phyloP scores from a whole-genome alignment of 768 basidiomycete genomes.

The Tulasnella sp. region DNA sequence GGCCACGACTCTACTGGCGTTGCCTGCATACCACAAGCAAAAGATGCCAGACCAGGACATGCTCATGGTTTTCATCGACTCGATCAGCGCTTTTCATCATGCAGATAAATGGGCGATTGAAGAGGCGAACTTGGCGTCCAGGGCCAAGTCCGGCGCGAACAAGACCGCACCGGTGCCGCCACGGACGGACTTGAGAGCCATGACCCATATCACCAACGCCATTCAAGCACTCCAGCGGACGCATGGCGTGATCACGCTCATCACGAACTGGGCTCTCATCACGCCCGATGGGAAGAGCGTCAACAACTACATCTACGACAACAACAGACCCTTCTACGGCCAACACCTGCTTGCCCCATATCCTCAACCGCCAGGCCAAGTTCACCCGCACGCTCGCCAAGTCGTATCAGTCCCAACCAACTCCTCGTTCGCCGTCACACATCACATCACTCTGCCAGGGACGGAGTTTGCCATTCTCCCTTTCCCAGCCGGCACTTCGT shows the following conservation, averaged over 20 bases:
- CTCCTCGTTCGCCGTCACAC: constrained; percentile 25
- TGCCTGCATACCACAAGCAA: constrained; percentile 42
- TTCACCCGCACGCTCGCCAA: neutral
- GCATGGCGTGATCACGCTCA: constrained; percentile 38
- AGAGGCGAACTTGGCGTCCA: constrained; percentile 18
- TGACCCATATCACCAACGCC: constrained; percentile 38
- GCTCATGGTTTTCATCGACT: constrained; percentile 61
- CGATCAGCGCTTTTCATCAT: constrained; percentile 70
- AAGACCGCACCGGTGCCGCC: neutral
- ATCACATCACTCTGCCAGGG: constrained; percentile 30
- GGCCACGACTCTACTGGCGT: constrained; percentile 48
- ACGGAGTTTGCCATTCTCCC: constrained; percentile 1
- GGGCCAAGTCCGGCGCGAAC: neutral
- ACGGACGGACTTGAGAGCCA: constrained; percentile 22
- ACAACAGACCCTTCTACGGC: constrained; percentile 25
- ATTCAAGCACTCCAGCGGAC: constrained; percentile 38
- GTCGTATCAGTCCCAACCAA: constrained; percentile 2
- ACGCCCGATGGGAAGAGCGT: constrained; percentile 16
- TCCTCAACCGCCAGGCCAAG: constrained; percentile 25
- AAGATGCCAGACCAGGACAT: constrained; percentile 44
- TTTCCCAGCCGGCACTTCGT: neutral
- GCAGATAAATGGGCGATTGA: constrained; percentile 54
- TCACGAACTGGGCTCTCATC: constrained; percentile 49
- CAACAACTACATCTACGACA: constrained; percentile 7
- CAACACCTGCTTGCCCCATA: constrained; percentile 41